Evolutionary conservation across 306 rosid species (phyloP).

Genomic region (Mucuna pruriens): DNA sequence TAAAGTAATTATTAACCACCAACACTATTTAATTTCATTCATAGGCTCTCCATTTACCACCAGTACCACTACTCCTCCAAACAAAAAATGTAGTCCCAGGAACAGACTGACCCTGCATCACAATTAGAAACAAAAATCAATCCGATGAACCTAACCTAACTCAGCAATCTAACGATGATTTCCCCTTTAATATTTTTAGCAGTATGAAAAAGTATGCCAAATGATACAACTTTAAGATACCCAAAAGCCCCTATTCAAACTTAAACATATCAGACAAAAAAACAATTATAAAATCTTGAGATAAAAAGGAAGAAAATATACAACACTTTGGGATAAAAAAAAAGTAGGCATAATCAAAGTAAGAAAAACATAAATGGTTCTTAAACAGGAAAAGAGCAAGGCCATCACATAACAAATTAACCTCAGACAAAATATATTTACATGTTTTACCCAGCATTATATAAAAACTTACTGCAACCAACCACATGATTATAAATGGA

Average conservation of each 20-base stretch:
- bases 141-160: constrained; percentile 23
- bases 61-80: constrained; percentile 21
- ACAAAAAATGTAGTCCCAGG: constrained; percentile 12
- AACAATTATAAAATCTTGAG: background rate
- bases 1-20: background rate
- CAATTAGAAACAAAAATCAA: constrained; percentile 30
- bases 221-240: constrained; percentile 33
- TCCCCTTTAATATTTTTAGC: background rate
- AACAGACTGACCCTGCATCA: constrained; percentile 48
- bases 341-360: background rate
- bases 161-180: constrained; percentile 4
- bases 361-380: constrained; percentile 10
- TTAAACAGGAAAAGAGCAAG: constrained; percentile 5
- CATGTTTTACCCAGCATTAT: background rate
- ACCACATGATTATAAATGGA: constrained; percentile 22
- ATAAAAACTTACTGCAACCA: constrained; percentile 16
- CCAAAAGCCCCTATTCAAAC: constrained; percentile 34
- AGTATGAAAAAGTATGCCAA: background rate
- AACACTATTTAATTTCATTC: constrained; percentile 25
- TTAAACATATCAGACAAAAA: constrained; percentile 2
- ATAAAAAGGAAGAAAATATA: constrained; percentile 31
- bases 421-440: constrained; percentile 26
- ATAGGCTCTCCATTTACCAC: constrained; percentile 22
- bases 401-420: constrained; percentile 11
- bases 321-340: background rate